Conservation (phyloP, 208 protist species). For the Lotmaria passim region DNA sequence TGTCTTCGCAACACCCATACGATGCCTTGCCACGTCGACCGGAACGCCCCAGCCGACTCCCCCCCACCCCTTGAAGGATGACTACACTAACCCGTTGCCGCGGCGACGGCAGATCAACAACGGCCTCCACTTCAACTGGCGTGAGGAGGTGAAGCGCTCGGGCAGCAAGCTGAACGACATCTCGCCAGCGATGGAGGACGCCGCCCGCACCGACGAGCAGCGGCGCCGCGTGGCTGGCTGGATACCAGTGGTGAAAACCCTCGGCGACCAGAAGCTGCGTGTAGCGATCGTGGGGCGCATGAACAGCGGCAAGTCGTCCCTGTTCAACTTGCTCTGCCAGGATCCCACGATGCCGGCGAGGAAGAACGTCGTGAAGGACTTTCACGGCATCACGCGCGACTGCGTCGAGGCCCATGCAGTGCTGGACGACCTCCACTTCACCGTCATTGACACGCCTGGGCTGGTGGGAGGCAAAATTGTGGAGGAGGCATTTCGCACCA, state of each 20-base stretch:
- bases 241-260: slow-evolving; percentile 79
- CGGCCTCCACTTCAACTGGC: slow-evolving; percentile 69
- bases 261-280: slow-evolving; percentile 84
- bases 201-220: slow-evolving; percentile 65
- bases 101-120: slow-evolving; percentile 55
- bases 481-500: slow-evolving; percentile 84
- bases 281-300: slow-evolving; percentile 89
- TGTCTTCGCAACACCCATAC: neutral
- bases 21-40: neutral
- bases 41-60: no score
- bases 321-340: slow-evolving; percentile 89
- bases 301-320: slow-evolving; percentile 90
- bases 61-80: no score
- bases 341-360: slow-evolving; percentile 61
- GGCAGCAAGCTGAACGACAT: slow-evolving; percentile 79
- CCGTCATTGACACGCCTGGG: slow-evolving; percentile 90
- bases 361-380: slow-evolving; percentile 83
- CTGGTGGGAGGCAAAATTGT: slow-evolving; percentile 77
- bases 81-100: slow-evolving; percentile 38
- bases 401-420: slow-evolving; percentile 76
- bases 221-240: slow-evolving; percentile 78
- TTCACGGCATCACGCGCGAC: slow-evolving; percentile 90
- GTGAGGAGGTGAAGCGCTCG: slow-evolving; percentile 55
- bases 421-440: slow-evolving; percentile 85
- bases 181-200: slow-evolving; percentile 66